These are phyloP conservation scores for Zygotorulaspora chibaensis DNA, from an alignment of 805 yeast genomes.

Conservation along the genomic window DNA sequence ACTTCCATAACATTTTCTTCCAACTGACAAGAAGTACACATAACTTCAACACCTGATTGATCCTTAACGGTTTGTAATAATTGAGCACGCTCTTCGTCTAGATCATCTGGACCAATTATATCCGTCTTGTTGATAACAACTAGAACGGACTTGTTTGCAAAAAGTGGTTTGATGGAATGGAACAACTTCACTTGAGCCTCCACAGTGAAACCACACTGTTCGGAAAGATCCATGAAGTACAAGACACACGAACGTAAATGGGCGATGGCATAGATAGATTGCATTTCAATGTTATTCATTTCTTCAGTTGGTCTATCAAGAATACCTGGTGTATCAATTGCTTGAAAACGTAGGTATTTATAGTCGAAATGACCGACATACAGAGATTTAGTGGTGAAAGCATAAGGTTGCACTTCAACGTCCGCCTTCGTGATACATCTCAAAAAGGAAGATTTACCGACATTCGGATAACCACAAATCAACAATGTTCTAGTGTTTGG, in stretches of 20 bases:
- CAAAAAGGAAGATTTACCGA: slow-evolving; percentile 95
- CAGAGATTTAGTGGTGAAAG: slow-evolving; percentile 95
- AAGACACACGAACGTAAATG: slow-evolving; percentile 94
- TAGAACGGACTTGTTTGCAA: slow-evolving; percentile 93
- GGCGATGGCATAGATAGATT: slow-evolving; percentile 96
- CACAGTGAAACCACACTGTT: slow-evolving; percentile 97
- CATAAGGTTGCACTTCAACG: slow-evolving; percentile 98
- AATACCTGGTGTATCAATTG: slow-evolving; percentile 98
- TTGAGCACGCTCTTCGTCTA: slow-evolving; percentile 68
- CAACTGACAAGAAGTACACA: slow-evolving; percentile 89
- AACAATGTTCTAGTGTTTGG: slow-evolving; percentile 97
- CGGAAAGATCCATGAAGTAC: slow-evolving; percentile 97
- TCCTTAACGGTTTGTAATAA: slow-evolving; percentile 61
- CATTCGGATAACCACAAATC: slow-evolving; percentile 98
- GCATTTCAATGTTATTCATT: slow-evolving; percentile 99
- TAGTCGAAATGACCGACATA: slow-evolving; percentile 99
- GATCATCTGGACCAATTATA: slow-evolving; percentile 79
- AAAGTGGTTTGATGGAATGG: slow-evolving; percentile 94
- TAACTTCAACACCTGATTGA: slow-evolving; percentile 80
- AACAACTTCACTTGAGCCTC: slow-evolving; percentile 96
- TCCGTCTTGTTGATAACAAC: slow-evolving; percentile 95
- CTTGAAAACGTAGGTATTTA: slow-evolving; percentile 96
- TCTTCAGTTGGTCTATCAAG: slow-evolving; percentile 98
- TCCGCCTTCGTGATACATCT: slow-evolving; percentile 94
- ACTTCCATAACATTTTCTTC: slow-evolving; percentile 95